Evolutionary conservation across 257 asterid genomes (phyloP), one percentile per base, ranked within the genome.

Genomic region (Catharanthus roseus): DNA sequence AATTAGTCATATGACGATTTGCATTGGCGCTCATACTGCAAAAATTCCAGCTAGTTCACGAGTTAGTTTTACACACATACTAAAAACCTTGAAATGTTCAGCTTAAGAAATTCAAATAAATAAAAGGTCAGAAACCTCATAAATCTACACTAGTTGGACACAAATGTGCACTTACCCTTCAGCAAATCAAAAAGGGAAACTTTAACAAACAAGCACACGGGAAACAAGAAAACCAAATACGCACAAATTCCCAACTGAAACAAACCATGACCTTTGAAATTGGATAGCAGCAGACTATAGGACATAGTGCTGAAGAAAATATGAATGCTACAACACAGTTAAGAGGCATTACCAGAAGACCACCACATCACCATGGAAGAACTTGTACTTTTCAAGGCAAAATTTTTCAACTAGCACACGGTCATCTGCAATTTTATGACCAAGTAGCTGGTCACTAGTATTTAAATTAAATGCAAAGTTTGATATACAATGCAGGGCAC

Each of bases 281-380:
- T 3, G 4, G 6, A 39, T 15, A 44, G 58, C 72, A 42, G 34
- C 41, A n/a, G n/a, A n/a, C 42, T 58, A 36, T 42, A 72, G 7
- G 12, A 26, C 8, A 39, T 21, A 42, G 5, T 53, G 51, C 54
- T 9, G 23, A 38, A 15, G 12, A 61, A 38, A 31, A 29, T 64
- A 10, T 9, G 70, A 6, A 44, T 55, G 56, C 53, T 4, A 9
- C 3, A 16, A 50, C n/a, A 33, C 44, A 75, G 57, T 12, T n/a
- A 34, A 47, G 65, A 65, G 50, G 75, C 10, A 64, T 72, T 84
- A 93, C 97, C 93, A 79, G 62, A 86, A 95, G 72, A 86, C 90
- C 49, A 95, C 93, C 50, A 91, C 82, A 69, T 95, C 99, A 7
- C 99, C 97, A 2, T 79, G 81, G 8, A 95, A 83, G 82, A 95